These are phyloP conservation scores for Ophiostoma pallidulum DNA, from an alignment of 2,329 filamentous ascomycete species.

Conservation along the genomic window DNA sequence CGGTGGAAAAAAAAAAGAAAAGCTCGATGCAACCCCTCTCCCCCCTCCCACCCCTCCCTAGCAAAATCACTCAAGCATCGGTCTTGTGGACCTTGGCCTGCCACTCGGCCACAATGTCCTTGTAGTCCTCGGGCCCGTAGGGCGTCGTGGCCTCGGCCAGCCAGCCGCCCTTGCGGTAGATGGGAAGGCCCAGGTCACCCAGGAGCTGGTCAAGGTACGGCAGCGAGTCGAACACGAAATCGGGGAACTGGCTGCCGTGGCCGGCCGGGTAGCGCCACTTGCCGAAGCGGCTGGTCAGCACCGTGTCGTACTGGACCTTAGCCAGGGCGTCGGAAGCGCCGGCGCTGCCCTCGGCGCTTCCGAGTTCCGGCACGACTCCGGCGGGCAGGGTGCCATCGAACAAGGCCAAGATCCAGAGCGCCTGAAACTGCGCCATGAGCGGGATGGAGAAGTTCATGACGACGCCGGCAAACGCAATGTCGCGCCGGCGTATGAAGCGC, in stretches of 20 bases:
- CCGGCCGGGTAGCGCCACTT: slow-evolving; percentile 60
- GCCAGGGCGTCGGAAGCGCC: slow-evolving; percentile 31
- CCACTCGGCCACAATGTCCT: slow-evolving; percentile 42
- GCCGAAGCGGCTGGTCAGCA: slow-evolving; percentile 58
- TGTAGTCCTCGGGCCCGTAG: slow-evolving; percentile 52
- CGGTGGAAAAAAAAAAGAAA: too few species aligned
- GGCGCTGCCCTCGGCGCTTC: background rate
- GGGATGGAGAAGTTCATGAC: slow-evolving; percentile 34
- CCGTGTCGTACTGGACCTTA: slow-evolving; percentile 41
- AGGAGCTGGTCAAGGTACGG: slow-evolving; percentile 64
- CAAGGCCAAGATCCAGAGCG: slow-evolving; percentile 57
- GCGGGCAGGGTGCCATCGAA: slow-evolving; percentile 41
- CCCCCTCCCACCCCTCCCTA: background rate
- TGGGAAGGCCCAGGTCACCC: slow-evolving; percentile 52
- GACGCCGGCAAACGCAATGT: slow-evolving; percentile 38
- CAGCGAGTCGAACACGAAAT: slow-evolving; percentile 67
- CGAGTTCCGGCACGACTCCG: slow-evolving; percentile 19
- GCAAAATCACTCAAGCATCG: too few species aligned
- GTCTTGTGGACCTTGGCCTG: slow-evolving; percentile 7
- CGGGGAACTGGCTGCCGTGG: slow-evolving; percentile 52
- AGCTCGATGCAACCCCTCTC: too few species aligned
- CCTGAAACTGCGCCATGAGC: slow-evolving; percentile 37
- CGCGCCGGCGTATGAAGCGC: slow-evolving; percentile 27
- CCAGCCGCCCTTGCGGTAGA: slow-evolving; percentile 44
- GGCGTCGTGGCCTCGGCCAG: slow-evolving; percentile 43